phyloP scores from a whole-genome alignment of 2,329 filamentous ascomycete genomes.

The Paecilomyces sp. region DNA sequence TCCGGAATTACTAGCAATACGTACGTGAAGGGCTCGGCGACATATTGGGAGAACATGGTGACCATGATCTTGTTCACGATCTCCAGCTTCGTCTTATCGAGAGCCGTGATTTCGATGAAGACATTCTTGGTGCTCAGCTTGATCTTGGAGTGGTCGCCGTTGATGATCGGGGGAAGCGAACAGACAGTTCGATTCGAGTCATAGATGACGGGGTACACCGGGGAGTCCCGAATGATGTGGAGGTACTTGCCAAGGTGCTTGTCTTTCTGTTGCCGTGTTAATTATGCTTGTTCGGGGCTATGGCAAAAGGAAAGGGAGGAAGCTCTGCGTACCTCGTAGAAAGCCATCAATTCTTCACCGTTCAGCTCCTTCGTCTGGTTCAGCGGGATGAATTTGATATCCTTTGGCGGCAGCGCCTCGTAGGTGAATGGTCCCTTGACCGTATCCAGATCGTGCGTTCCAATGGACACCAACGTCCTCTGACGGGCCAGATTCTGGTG shows the following conservation, averaged over 20 bases:
- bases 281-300: slow-evolving; percentile 5
- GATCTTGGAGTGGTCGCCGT: slow-evolving; percentile 95
- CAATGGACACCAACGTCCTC: slow-evolving; percentile 90
- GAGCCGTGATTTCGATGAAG: slow-evolving; percentile 94
- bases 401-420: slow-evolving; percentile 81
- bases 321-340: slow-evolving; percentile 59
- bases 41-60: slow-evolving; percentile 94
- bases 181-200: slow-evolving; percentile 81
- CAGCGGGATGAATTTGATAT: slow-evolving; percentile 83
- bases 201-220: slow-evolving; percentile 92
- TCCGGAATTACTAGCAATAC: slow-evolving; percentile 11
- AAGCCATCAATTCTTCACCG: slow-evolving; percentile 80
- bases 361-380: slow-evolving; percentile 90
- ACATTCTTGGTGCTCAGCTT: slow-evolving; percentile 84
- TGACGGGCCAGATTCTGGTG: slow-evolving; percentile 93
- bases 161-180: slow-evolving; percentile 96
- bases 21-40: slow-evolving; percentile 72
- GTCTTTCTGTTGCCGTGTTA: slow-evolving; percentile 57
- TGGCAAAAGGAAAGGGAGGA: background rate
- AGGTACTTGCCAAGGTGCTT: slow-evolving; percentile 85
- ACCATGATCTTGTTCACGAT: slow-evolving; percentile 94
- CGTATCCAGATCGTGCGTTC: slow-evolving; percentile 92
- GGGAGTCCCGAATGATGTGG: slow-evolving; percentile 88
- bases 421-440: slow-evolving; percentile 94
- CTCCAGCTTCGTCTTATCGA: slow-evolving; percentile 91